Conservation (phyloP, 2,329 filamentous ascomycete genomes). For the Hypoxylon sp. region DNA sequence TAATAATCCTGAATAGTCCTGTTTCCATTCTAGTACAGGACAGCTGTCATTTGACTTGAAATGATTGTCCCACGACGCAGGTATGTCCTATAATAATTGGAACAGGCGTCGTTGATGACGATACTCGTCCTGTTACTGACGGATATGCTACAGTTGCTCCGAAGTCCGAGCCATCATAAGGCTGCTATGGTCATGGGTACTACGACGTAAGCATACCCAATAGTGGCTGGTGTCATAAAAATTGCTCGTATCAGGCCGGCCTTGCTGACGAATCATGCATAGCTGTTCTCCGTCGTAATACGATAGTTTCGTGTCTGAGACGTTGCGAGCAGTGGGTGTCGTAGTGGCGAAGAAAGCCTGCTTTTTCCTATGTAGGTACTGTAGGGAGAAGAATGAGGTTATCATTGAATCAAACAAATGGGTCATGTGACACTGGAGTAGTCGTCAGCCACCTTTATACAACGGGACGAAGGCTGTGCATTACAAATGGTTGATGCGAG, state of each 20-base stretch:
- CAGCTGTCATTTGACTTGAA: background rate
- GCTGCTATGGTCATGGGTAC: background rate
- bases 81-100: constrained; percentile 15
- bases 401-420: constrained; percentile 12
- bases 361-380: no score
- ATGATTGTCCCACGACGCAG: constrained; percentile 13
- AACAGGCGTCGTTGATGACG: constrained; percentile 8
- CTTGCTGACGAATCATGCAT: constrained; percentile 15
- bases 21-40: background rate
- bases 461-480: constrained; percentile 14
- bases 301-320: background rate
- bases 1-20: background rate
- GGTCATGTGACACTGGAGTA: constrained; percentile 18
- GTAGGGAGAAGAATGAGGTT: background rate
- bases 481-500: constrained; percentile 14
- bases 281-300: constrained; percentile 6
- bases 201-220: background rate
- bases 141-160: constrained; percentile 1
- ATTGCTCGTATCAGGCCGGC: constrained; percentile 18
- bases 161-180: constrained; percentile 2
- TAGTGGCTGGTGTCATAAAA: background rate
- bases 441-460: constrained; percentile 33
- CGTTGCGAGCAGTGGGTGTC: background rate
- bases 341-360: constrained; percentile 17
- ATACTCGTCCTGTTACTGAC: background rate